phyloP scores from a whole-genome alignment of 495 filamentous ascomycete genomes.

The Penicillium maclennaniae region DNA sequence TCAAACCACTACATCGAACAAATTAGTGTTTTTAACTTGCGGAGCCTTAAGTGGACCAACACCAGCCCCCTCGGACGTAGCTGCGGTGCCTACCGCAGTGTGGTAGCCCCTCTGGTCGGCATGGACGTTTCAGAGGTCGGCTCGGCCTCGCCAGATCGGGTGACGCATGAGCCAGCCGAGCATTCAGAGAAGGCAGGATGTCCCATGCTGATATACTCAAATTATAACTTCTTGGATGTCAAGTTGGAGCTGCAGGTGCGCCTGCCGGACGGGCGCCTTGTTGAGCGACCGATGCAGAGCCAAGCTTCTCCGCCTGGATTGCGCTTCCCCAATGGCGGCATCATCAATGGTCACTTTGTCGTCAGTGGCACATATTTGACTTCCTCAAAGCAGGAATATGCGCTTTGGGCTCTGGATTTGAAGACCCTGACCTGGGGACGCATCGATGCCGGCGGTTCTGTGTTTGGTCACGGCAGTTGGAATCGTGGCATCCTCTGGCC shows the following conservation, averaged over 20 bases:
- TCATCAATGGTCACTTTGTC: slow-evolving; percentile 92
- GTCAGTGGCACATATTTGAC: slow-evolving; percentile 96
- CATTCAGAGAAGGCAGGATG: slow-evolving; percentile 54
- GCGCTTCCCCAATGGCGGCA: slow-evolving; percentile 89
- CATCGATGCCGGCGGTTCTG: slow-evolving; percentile 90
- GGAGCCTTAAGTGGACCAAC: slow-evolving; percentile 93
- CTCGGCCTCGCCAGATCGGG: slow-evolving; percentile 34
- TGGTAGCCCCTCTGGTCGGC: slow-evolving; percentile 77
- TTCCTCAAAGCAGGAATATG: slow-evolving; percentile 97
- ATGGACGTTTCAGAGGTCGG: slow-evolving; percentile 73
- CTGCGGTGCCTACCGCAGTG: slow-evolving; percentile 93
- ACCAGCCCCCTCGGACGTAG: slow-evolving; percentile 79
- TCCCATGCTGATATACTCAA: slow-evolving; percentile 97
- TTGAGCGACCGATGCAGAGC: slow-evolving; percentile 85
- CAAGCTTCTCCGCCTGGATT: slow-evolving; percentile 84
- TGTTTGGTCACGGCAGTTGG: slow-evolving; percentile 96
- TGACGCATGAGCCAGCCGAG: slow-evolving; percentile 34
- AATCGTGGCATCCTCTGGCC: slow-evolving; percentile 92
- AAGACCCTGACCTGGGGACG: slow-evolving; percentile 85
- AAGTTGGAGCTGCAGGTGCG: slow-evolving; percentile 92
- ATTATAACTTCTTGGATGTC: slow-evolving; percentile 97
- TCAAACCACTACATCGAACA: slow-evolving; percentile 99
- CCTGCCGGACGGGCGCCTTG: slow-evolving; percentile 74
- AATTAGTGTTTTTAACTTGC: slow-evolving; percentile 94
- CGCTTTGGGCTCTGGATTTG: slow-evolving; percentile 91